Evolutionary conservation across 169 alveolate genomes (phyloP), one percentile per base, ranked within the genome.

Genomic region (Plasmodium relictum): DNA sequence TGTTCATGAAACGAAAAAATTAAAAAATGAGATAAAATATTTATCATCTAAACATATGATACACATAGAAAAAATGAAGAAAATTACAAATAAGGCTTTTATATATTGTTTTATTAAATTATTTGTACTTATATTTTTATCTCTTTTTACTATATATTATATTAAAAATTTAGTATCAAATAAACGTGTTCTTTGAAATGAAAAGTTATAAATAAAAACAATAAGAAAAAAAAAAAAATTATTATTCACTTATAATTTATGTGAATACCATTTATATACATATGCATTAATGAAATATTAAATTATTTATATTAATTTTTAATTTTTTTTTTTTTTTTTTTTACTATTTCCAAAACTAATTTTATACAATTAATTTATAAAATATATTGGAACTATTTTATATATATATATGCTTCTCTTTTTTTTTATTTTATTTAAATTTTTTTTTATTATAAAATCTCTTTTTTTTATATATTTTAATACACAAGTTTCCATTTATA

Each of bases 31-130:
- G 54, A 68, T 83, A 26, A 83, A 83, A 71, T 83, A 83, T 68
- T 83, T 83, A 54, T 66, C 91, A 42, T 83, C 91, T 41, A 83
- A 68, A 48, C 91, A 83, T 52, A 68, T 66, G 63, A 7, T 63
- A 31, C 91, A 83, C 66, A 83, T 83, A 7, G 85, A 83, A 61
- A 83, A 83, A 68, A 83, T 83, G 91, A 69, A 68, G 56, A 52
- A 66, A 83, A 83, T 83, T 44, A 83, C 91, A 42, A 83, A 83
- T 58, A 83, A 83, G 44, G 91, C 91, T 20, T 83, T 83, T 54
- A 26, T 83, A 20, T 83, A 83, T 59, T 83, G 91, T 37, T 83
- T 83, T 45, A 68, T 83, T 9, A 83, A 83, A 83, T 42, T 83
- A 59, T 83, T 83, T 50, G 91, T 83, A n/a, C 83, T 83, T 31